These are phyloP conservation scores for Termitomyces heimii DNA, from an alignment of 768 basidiomycete species.

Conservation along the genomic window DNA sequence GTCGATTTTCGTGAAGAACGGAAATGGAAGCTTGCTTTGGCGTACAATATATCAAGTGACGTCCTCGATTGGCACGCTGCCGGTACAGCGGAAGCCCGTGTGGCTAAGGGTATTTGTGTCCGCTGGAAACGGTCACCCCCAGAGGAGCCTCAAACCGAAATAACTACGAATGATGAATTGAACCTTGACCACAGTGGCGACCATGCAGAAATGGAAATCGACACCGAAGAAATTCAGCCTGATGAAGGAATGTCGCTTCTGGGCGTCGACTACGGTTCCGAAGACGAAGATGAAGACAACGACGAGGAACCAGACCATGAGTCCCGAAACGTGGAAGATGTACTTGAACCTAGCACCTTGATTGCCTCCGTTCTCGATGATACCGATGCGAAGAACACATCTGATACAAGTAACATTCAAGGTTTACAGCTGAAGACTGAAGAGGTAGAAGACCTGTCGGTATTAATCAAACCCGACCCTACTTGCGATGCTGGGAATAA, in stretches of 20 bases:
- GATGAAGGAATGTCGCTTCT: conserved; percentile 26
- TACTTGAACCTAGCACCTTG: conserved; percentile 44
- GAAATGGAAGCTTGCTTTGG: conserved; percentile 84
- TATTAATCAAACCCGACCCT: conserved; percentile 19
- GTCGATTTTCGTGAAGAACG: conserved; percentile 93
- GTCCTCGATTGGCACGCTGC: conserved; percentile 87
- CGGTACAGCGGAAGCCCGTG: conserved; percentile 55
- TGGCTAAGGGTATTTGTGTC: conserved; percentile 59
- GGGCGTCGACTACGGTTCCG: conserved; percentile 53
- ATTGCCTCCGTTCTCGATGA: conserved; percentile 56
- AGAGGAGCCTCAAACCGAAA: conserved; percentile 24
- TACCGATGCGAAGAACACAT: conserved; percentile 17
- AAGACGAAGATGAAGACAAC: conserved; percentile 55
- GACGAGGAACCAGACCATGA: conserved; percentile 52
- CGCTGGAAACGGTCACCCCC: conserved; percentile 50
- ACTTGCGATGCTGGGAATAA: conserved; percentile 16
- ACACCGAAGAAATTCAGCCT: conserved; percentile 13
- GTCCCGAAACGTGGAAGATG: conserved; percentile 49
- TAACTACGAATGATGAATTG: conserved; percentile 23
- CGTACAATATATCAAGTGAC: conserved; percentile 75
- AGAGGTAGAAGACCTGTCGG: conserved; percentile 53
- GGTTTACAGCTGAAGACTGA: conserved; percentile 31
- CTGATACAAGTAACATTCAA: conserved; percentile 19
- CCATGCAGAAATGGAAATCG: conserved; percentile 19
- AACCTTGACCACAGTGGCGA: conserved; percentile 11